Base-by-base conservation (phyloP, 2,329 filamentous ascomycete genomes). In the Cladosporium velox region DNA sequence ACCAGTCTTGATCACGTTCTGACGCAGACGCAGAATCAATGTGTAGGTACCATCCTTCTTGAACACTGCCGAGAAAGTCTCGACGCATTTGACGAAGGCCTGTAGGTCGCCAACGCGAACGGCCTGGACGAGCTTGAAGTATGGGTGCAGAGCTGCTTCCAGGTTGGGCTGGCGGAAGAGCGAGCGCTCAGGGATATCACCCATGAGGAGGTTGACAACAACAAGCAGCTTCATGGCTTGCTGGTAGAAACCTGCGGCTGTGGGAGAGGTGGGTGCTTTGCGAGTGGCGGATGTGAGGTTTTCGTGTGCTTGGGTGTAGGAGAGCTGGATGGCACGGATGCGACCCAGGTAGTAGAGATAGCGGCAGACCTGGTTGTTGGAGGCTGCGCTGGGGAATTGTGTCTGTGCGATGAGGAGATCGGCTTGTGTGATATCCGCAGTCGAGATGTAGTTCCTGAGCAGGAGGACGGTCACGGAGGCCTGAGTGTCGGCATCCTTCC, bases 1-100 rank as follows among this genome's bases (percentile, higher is more conserved):
- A 71, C 95, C 95, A 3, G 95, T 99, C 85, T 97, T 97, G 87
- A 99, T 98, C 76, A 99, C 95, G 77, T 99, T 99, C 81, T 99
- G 95, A 73, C 95, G 90, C 68, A 99, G 86, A 69, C 95, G 93
- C 69, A 98, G 86, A 73, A 98, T 96, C 66, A 99, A 85, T 12
- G 93, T 96, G 83, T 98, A 98, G 24, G 94, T 98, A 66, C 92
- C 92, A 77, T 99, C 95, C 71, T 91, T 90, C 75, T 92, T 90
- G 88, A 98, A 99, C 12, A 89, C 90, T 54, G 91, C 88, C 66
- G 90, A 89, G 77, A 97, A 89, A 59, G 89, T 86, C 73, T 91
- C 90, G 68, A 98, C 93, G 54, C 91, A 89, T 71, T 89, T 92
- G 79, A 97, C 86, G 78, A 99, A 99, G 68, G 93, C 93, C 78